Evolutionary conservation across 2,329 filamentous ascomycete species (phyloP).

Genomic region (Fusarium decemcellulare): DNA sequence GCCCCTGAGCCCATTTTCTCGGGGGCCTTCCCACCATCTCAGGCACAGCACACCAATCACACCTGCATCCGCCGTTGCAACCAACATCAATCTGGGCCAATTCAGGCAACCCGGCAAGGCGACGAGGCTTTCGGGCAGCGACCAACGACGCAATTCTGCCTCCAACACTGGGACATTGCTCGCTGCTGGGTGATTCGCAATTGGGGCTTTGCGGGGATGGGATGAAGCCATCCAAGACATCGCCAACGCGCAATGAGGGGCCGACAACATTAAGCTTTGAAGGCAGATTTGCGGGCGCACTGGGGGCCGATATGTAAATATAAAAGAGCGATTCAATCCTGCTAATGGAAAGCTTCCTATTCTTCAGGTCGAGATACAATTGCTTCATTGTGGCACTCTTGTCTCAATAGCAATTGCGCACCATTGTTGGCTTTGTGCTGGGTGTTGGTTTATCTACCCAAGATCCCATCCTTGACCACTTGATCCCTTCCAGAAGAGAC

Average conservation of each 20-base stretch:
- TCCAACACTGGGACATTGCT: slow-evolving; percentile 9
- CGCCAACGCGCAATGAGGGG: slow-evolving; percentile 1
- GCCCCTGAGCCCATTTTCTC: background rate
- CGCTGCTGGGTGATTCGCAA: background rate
- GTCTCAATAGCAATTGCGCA: background rate
- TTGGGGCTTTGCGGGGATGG: slow-evolving; percentile 6
- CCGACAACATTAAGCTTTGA: too few species aligned
- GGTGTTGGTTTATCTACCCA: background rate
- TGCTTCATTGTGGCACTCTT: background rate
- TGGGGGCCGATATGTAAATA: too few species aligned
- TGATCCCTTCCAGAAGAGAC: background rate
- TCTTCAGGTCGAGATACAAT: background rate
- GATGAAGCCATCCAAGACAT: slow-evolving; percentile 8
- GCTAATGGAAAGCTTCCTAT: background rate
- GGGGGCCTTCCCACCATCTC: slow-evolving; percentile 22
- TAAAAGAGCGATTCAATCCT: too few species aligned
- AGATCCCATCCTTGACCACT: background rate
- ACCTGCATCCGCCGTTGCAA: background rate
- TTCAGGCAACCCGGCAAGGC: slow-evolving; percentile 12
- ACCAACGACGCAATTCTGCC: slow-evolving; percentile 5
- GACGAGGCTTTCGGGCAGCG: slow-evolving; percentile 22
- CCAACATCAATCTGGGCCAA: slow-evolving; percentile 10
- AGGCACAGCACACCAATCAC: slow-evolving; percentile 32
- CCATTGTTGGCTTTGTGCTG: background rate
- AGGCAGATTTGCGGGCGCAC: too few species aligned